These are phyloP conservation scores for Citrus cavaleriei DNA, from an alignment of 345 rosid species.

Conservation along the genomic window DNA sequence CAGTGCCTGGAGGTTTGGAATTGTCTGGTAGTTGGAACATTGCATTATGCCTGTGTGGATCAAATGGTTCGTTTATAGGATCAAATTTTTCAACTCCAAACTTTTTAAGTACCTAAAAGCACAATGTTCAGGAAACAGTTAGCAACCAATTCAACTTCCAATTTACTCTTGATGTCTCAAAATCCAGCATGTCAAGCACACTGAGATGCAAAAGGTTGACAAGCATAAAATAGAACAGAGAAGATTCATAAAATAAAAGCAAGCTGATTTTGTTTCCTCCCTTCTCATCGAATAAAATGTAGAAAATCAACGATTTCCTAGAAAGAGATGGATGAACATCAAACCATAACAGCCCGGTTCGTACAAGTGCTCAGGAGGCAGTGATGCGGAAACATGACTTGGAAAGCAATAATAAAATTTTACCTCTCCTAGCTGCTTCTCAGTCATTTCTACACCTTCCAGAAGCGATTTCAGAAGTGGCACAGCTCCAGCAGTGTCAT, in stretches of 20 bases:
- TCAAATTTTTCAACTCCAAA: slow-evolving; percentile 68
- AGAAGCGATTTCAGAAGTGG: slow-evolving; percentile 71
- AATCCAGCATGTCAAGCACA: neutral
- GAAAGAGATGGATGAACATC: neutral
- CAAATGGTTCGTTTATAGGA: slow-evolving; percentile 79
- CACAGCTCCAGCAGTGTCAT: slow-evolving; percentile 56
- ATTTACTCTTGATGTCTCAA: neutral
- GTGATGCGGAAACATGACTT: neutral
- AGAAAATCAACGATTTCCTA: neutral
- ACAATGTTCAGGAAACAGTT: slow-evolving; percentile 1
- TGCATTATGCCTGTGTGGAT: slow-evolving; percentile 89
- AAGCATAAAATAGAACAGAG: neutral
- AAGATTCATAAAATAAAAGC: neutral
- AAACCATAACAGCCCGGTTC: neutral
- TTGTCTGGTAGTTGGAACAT: slow-evolving; percentile 73
- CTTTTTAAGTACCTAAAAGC: slow-evolving; percentile 65
- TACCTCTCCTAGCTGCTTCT: slow-evolving; percentile 88
- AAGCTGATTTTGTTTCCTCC: neutral
- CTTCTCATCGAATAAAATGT: neutral
- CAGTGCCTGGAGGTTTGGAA: slow-evolving; percentile 80
- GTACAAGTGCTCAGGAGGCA: neutral
- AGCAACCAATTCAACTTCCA: slow-evolving; percentile 6
- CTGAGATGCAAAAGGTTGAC: neutral
- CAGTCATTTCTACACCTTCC: slow-evolving; percentile 98
- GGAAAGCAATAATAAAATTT: neutral